phyloP scores from a whole-genome alignment of 2,329 filamentous ascomycete species.

The Aspergillus novoparasiticus region DNA sequence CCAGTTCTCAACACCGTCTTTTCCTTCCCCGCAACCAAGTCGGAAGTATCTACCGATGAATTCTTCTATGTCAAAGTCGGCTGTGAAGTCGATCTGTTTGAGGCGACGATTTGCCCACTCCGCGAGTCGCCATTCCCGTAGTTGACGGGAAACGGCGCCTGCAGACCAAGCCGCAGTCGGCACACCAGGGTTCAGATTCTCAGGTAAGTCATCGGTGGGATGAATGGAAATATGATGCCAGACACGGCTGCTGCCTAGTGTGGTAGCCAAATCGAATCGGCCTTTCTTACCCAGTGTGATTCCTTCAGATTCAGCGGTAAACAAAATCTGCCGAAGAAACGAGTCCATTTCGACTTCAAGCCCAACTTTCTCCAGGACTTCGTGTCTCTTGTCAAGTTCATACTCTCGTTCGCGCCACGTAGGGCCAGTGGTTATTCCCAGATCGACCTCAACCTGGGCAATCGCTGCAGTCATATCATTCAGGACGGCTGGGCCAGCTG shows the following conservation, averaged over 20 bases:
- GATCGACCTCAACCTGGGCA: constrained; percentile 72
- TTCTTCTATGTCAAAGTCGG: constrained; percentile 93
- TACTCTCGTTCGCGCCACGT: constrained; percentile 73
- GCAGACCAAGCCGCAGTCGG: constrained; percentile 90
- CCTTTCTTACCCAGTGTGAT: constrained; percentile 76
- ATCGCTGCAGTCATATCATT: constrained; percentile 87
- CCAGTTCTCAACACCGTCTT: constrained; percentile 93
- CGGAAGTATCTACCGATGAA: constrained; percentile 80
- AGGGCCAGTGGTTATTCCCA: constrained; percentile 72
- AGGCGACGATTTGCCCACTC: constrained; percentile 97
- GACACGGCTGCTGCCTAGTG: constrained; percentile 80
- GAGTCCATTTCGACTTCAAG: constrained; percentile 79
- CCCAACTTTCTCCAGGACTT: constrained; percentile 81
- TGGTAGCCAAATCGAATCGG: constrained; percentile 73
- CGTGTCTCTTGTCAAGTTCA: constrained; percentile 78
- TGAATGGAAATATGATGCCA: constrained; percentile 96
- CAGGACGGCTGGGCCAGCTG: constrained; percentile 77
- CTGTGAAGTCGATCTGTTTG: constrained; percentile 89
- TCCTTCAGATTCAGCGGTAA: constrained; percentile 76
- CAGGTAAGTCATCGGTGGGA: constrained; percentile 83
- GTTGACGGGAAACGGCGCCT: constrained; percentile 85
- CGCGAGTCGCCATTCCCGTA: constrained; percentile 88
- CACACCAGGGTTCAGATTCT: constrained; percentile 68
- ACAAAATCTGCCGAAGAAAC: constrained; percentile 79
- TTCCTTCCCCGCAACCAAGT: constrained; percentile 85